These are phyloP conservation scores for Ascoidea asiatica DNA, from an alignment of 805 yeast genomes.

Conservation along the genomic window DNA sequence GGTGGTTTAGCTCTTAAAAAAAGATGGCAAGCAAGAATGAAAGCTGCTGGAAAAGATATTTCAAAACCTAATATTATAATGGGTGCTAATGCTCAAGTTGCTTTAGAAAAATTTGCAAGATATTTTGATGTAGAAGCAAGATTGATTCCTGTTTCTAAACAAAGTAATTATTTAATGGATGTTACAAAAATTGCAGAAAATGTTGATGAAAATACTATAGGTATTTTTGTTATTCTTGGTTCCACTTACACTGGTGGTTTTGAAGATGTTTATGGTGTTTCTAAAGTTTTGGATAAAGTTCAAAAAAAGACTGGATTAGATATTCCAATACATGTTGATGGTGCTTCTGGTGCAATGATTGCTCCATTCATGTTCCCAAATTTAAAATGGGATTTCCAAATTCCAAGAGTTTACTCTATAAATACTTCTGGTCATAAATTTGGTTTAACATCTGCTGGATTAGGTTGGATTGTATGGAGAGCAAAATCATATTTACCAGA, in stretches of 20 bases:
- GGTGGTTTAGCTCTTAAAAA: conserved; percentile 92
- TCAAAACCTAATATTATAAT: conserved; percentile 73
- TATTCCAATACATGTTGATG: conserved; percentile 85
- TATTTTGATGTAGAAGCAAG: conserved; percentile 87
- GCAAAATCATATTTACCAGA: conserved; percentile 51
- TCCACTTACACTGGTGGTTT: conserved; percentile 91
- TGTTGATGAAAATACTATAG: conserved; percentile 87
- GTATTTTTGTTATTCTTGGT: conserved; percentile 78
- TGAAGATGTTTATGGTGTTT: conserved; percentile 56
- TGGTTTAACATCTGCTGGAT: conserved; percentile 82
- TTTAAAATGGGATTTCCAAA: conserved; percentile 70
- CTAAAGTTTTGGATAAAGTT: conserved; percentile 52
- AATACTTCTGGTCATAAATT: conserved; percentile 90
- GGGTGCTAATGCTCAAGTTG: conserved; percentile 92
- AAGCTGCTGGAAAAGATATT: conserved; percentile 41
- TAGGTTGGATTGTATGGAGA: conserved; percentile 88
- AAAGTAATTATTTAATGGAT: conserved; percentile 55
- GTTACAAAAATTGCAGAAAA: conserved; percentile 41
- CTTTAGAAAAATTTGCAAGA: conserved; percentile 85
- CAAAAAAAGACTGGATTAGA: conserved; percentile 52
- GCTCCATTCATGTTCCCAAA: conserved; percentile 77
- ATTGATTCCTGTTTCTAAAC: conserved; percentile 48
- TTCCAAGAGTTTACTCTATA: conserved; percentile 68
- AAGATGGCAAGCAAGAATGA: conserved; percentile 63
- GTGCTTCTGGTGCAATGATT: conserved; percentile 82